A percentile compares a stretch with the other conserved stretches of the same genome.
These are phyloP conservation scores for Trametes meyenii DNA, from an alignment of 768 basidiomycete genomes.

Conservation along the genomic window DNA sequence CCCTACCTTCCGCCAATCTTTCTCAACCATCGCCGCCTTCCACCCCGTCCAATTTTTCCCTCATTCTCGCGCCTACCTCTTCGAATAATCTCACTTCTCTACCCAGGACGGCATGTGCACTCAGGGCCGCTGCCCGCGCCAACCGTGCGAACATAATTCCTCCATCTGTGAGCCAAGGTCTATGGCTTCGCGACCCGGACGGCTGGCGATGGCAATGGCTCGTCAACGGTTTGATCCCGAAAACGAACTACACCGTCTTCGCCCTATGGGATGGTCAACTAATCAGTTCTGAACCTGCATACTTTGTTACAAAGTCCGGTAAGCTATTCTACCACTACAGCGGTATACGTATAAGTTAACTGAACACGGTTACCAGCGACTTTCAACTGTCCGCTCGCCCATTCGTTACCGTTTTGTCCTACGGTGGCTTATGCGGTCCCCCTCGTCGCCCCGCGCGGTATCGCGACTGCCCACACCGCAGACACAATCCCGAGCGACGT, in stretches of 20 bases:
- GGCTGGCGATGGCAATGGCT: conserved; percentile 77
- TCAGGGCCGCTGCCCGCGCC: conserved; percentile 40
- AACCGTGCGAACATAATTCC: conserved; percentile 36
- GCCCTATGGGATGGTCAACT: conserved; percentile 53
- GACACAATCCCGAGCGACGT: conserved; percentile 53
- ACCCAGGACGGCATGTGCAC: conserved; percentile 61
- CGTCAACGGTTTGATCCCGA: conserved; percentile 55
- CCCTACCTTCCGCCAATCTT: conserved; percentile 61
- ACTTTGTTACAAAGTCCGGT: conserved; percentile 78
- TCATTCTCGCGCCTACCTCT: conserved; percentile 58
- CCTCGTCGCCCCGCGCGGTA: conserved; percentile 51
- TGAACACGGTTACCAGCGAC: conserved; percentile 43
- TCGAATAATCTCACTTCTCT: conserved; percentile 41
- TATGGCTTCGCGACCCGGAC: conserved; percentile 57
- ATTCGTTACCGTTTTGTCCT: conserved; percentile 78
- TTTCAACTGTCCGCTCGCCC: conserved; percentile 71
- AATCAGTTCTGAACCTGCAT: conserved; percentile 67
- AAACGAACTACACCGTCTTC: conserved; percentile 81
- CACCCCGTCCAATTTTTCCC: conserved; percentile 44
- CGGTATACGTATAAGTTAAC: not conserved
- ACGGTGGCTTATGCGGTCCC: conserved; percentile 70
- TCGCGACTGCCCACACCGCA: conserved; percentile 48
- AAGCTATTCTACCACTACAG: conserved; percentile 26
- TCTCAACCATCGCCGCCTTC: conserved; percentile 43
- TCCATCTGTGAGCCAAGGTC: conserved; percentile 44